Evolutionary conservation across 192 early-diverging fungal species (phyloP).

Genomic region (Dissophora ornata): DNA sequence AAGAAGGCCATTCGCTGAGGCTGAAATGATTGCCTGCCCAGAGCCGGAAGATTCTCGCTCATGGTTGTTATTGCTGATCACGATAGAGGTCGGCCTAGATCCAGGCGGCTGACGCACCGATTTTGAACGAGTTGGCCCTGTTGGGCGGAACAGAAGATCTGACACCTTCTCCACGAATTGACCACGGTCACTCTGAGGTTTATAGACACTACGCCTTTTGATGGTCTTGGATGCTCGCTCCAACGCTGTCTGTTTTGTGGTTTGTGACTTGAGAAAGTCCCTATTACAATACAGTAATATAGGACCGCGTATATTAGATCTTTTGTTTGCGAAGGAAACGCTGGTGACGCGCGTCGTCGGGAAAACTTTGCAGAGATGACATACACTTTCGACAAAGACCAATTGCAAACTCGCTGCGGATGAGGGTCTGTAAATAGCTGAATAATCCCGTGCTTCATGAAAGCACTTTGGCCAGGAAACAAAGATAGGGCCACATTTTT

Average conservation of each 20-base stretch:
- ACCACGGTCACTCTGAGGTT: slow-evolving; percentile 40
- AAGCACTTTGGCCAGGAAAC: slow-evolving; percentile 86
- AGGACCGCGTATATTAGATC: no score
- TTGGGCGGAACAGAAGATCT: slow-evolving; percentile 46
- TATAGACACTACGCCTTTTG: slow-evolving; percentile 38
- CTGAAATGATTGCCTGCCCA: slow-evolving; percentile 7
- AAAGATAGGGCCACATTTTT: slow-evolving; percentile 80
- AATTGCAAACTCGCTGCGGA: slow-evolving; percentile 66
- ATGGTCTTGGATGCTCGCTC: slow-evolving; percentile 50
- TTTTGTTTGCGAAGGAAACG: no score
- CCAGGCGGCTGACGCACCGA: slow-evolving; percentile 30
- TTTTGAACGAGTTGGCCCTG: slow-evolving; percentile 43
- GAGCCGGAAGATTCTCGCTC: slow-evolving; percentile 17
- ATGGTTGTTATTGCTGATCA: slow-evolving; percentile 15
- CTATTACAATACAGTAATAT: no score
- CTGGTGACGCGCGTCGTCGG: no score
- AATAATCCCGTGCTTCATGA: slow-evolving; percentile 75
- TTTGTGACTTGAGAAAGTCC: slow-evolving; percentile 31
- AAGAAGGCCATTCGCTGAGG: not conserved
- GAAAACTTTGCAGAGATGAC: not conserved
- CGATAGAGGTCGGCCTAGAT: slow-evolving; percentile 27
- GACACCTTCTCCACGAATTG: slow-evolving; percentile 50
- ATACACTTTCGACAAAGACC: slow-evolving; percentile 57
- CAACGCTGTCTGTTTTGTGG: slow-evolving; percentile 19
- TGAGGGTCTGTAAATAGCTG: slow-evolving; percentile 91